Evolutionary conservation across 352 stramenopile genomes (phyloP).

Genomic region (Globisporangium alternatum): DNA sequence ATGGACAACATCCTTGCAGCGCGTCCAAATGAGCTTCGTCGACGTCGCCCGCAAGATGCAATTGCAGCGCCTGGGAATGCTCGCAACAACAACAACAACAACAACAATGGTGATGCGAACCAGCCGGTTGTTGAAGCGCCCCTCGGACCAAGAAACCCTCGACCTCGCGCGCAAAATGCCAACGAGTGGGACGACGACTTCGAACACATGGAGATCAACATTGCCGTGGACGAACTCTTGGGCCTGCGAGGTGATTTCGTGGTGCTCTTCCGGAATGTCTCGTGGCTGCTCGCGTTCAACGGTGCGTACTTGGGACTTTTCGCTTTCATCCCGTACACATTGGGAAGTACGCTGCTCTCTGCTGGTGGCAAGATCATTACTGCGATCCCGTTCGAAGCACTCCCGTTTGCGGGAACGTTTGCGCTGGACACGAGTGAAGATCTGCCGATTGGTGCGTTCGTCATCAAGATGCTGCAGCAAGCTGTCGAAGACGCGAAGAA

Average conservation of each 20-base stretch:
- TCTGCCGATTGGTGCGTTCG: constrained; percentile 32
- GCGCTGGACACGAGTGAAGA: constrained; percentile 19
- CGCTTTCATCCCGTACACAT: constrained; percentile 93
- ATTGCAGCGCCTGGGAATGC: neutral
- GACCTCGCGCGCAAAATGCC: constrained; percentile 28
- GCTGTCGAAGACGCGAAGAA: constrained; percentile 56
- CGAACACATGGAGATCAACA: constrained; percentile 92
- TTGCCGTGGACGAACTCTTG: constrained; percentile 97
- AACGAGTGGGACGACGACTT: constrained; percentile 88
- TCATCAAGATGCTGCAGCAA: constrained; percentile 53
- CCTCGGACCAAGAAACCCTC: constrained; percentile 24
- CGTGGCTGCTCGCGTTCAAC: constrained; percentile 97
- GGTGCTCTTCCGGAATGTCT: constrained; percentile 94
- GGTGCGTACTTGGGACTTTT: constrained; percentile 96
- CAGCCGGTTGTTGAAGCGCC: constrained; percentile 14
- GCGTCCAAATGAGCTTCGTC: constrained; percentile 35
- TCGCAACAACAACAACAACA: constrained; percentile 13
- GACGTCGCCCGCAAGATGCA: constrained; percentile 23
- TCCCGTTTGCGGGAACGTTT: constrained; percentile 22
- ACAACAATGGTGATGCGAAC: constrained; percentile 13
- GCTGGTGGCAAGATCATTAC: constrained; percentile 58
- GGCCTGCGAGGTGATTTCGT: constrained; percentile 93
- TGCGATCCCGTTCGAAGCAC: constrained; percentile 39
- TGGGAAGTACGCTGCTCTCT: constrained; percentile 90
- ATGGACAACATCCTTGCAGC: constrained; percentile 18